Evolutionary conservation across 2,329 filamentous ascomycete species (phyloP).

Genomic region (Trichoderma guizhouense): DNA sequence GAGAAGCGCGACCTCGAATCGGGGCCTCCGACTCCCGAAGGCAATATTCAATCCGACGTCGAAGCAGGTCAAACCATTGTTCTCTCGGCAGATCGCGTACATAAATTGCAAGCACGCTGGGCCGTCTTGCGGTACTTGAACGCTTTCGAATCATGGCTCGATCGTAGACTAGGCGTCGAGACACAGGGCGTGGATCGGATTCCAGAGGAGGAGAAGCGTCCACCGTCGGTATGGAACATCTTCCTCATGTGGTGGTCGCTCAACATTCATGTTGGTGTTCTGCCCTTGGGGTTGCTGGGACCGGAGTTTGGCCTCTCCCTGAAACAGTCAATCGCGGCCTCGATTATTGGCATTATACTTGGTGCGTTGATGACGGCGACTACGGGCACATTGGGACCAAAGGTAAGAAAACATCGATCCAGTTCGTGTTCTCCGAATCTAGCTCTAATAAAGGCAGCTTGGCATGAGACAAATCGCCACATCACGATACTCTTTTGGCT

Average conservation of each 20-base stretch:
- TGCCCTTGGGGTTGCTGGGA: neutral
- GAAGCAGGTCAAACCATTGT: neutral
- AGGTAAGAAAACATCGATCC: neutral
- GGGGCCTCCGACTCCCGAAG: neutral
- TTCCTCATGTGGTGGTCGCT: conserved; percentile 10
- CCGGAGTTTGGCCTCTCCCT: neutral
- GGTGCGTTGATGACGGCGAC: neutral
- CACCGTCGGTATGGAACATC: neutral
- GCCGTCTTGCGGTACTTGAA: neutral
- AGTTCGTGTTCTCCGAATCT: neutral
- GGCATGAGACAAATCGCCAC: conserved; percentile 20
- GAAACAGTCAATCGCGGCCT: neutral
- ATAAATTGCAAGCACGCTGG: neutral
- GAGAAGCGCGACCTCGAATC: neutral
- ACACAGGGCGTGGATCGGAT: neutral
- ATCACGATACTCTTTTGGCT: conserved; percentile 21
- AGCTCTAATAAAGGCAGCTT: neutral
- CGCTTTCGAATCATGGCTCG: neutral
- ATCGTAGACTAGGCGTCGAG: neutral
- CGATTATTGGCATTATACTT: neutral
- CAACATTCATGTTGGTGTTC: neutral
- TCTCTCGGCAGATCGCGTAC: neutral
- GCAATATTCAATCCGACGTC: neutral
- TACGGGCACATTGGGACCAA: neutral
- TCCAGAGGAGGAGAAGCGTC: neutral